phyloP scores from a whole-genome alignment of 306 rosid species.

The Cucurbita moschata region DNA sequence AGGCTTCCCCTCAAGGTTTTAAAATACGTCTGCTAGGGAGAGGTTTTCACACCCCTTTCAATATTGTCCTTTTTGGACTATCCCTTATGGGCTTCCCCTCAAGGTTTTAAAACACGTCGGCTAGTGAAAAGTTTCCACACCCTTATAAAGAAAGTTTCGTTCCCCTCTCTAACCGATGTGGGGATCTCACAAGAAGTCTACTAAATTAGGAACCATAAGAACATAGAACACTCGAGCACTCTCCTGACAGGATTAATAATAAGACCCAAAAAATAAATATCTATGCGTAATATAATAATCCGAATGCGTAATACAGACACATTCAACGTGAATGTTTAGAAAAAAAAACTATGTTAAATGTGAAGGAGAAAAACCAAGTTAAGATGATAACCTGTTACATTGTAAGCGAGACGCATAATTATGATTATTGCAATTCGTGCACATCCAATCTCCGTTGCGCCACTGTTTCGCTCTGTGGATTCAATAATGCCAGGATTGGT shows the following conservation, averaged over 20 bases:
- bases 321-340: neutral
- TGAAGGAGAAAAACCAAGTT: neutral
- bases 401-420: conserved; percentile 85
- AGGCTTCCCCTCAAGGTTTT: too few species aligned
- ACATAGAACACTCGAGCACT: neutral
- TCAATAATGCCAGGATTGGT: neutral
- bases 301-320: neutral
- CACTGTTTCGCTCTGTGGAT: conserved; percentile 83
- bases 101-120: too few species aligned
- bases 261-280: neutral
- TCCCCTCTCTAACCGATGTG: too few species aligned
- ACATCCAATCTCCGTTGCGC: conserved; percentile 97
- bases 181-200: neutral
- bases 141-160: too few species aligned
- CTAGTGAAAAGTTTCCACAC: too few species aligned
- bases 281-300: too few species aligned
- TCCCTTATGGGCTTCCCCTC: too few species aligned
- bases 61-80: too few species aligned
- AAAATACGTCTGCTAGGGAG: too few species aligned
- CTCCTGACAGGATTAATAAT: neutral
- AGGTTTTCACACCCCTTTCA: too few species aligned
- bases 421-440: conserved; percentile 87
- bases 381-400: conserved; percentile 63
- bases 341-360: neutral
- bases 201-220: neutral